These are phyloP conservation scores for Coemansia sp. DNA, from an alignment of 192 early-diverging fungal genomes.

Conservation along the genomic window DNA sequence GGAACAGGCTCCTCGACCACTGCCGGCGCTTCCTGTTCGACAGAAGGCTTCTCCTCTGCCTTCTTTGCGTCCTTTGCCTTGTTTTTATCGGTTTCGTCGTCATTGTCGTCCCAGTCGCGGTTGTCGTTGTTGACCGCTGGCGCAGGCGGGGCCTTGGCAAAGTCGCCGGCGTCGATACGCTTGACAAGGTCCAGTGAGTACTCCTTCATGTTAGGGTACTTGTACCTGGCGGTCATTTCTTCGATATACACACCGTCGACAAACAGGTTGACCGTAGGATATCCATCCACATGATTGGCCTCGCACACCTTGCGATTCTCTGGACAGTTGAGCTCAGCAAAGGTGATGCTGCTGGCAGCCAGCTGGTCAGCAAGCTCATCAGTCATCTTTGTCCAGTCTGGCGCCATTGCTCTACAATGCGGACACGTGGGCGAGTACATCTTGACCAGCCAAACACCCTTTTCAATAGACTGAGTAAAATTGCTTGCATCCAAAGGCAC, in stretches of 20 bases:
- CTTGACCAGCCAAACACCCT: conserved; percentile 78
- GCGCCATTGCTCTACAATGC: conserved; percentile 81
- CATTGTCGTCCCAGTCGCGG: conserved; percentile 36
- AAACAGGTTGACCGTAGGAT: conserved; percentile 65
- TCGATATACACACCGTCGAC: conserved; percentile 38
- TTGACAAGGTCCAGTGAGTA: conserved; percentile 45
- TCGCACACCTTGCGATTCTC: conserved; percentile 64
- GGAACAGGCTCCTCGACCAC: not conserved
- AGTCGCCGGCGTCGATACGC: conserved; percentile 29
- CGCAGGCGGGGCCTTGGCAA: conserved; percentile 25
- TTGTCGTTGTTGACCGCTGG: conserved; percentile 42
- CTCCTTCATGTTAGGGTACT: conserved; percentile 31
- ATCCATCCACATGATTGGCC: conserved; percentile 58
- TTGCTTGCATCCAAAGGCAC: conserved; percentile 50
- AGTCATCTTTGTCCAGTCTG: conserved; percentile 72
- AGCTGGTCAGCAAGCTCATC: conserved; percentile 41
- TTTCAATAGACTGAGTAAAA: conserved; percentile 55
- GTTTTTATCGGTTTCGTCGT: not conserved
- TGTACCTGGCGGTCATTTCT: conserved; percentile 39
- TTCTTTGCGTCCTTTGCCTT: not conserved
- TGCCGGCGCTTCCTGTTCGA: not conserved
- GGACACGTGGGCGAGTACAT: conserved; percentile 87
- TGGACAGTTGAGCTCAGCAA: conserved; percentile 72
- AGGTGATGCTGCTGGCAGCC: conserved; percentile 51
- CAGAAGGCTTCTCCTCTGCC: not conserved